These are phyloP conservation scores for Barnettozyma pratensis DNA, from an alignment of 805 yeast species.

Conservation along the genomic window DNA sequence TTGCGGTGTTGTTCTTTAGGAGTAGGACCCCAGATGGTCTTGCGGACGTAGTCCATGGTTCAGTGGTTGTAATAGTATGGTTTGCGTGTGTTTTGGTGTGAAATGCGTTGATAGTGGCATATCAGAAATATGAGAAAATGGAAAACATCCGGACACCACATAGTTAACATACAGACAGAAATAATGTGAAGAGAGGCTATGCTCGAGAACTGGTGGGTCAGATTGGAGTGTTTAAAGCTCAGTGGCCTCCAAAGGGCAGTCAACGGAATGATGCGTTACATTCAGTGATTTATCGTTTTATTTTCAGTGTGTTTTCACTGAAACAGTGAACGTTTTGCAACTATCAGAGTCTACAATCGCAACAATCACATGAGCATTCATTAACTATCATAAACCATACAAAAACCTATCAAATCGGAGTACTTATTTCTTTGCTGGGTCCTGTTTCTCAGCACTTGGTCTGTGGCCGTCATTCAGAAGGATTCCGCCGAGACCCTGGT, in stretches of 20 bases:
- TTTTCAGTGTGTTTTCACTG: neutral
- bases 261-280: neutral
- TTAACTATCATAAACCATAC: neutral
- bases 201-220: neutral
- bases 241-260: neutral
- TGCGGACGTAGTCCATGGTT: slow-evolving; percentile 75
- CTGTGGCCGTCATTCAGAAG: slow-evolving; percentile 7
- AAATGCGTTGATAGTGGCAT: no score
- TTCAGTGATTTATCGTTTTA: neutral
- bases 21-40: slow-evolving; percentile 94
- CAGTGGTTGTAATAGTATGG: no score
- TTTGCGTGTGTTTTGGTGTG: no score
- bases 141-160: no score
- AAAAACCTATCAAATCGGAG: neutral
- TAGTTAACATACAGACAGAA: no score
- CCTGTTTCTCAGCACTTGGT: neutral
- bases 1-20: slow-evolving; percentile 81
- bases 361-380: neutral
- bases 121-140: no score
- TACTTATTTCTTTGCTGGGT: neutral
- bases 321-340: no score
- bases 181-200: no score
- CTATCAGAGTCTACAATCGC: no score
- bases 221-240: neutral
- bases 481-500: neutral